These are phyloP conservation scores for Vigna nakashimae DNA, from an alignment of 306 rosid species.

Conservation along the genomic window DNA sequence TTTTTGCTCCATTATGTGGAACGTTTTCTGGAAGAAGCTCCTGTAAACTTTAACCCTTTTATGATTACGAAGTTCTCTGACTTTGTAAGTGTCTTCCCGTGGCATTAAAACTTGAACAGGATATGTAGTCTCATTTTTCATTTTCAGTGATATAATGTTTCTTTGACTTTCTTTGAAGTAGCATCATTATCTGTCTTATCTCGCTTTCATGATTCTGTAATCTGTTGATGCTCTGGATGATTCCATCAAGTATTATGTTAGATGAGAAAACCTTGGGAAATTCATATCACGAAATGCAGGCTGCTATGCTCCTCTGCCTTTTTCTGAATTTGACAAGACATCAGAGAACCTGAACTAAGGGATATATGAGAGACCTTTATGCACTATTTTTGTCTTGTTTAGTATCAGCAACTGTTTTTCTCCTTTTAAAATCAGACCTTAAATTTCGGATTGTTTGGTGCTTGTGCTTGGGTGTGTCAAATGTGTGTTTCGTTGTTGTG, in stretches of 20 bases:
- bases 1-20: constrained; percentile 89
- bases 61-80: constrained; percentile 58
- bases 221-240: constrained; percentile 12
- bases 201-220: constrained; percentile 29
- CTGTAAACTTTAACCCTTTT: constrained; percentile 63
- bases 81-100: constrained; percentile 65
- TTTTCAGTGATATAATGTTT: constrained; percentile 14
- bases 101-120: constrained; percentile 25
- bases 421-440: background rate
- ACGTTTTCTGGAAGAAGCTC: constrained; percentile 70
- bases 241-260: constrained; percentile 12
- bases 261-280: constrained; percentile 4
- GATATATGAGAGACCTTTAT: background rate
- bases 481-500: background rate
- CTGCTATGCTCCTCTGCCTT: constrained; percentile 32
- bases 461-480: background rate
- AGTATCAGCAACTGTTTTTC: background rate
- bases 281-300: constrained; percentile 12
- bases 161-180: background rate
- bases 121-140: constrained; percentile 21
- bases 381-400: background rate
- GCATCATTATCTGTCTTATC: constrained; percentile 10
- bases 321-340: constrained; percentile 7
- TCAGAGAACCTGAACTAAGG: constrained; percentile 14
- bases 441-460: constrained; percentile 26